Evolutionary conservation across 1,139 yeast species (phyloP), one percentile per base, ranked within the genome.

Genomic region (Debaryomyces nepalensis): DNA sequence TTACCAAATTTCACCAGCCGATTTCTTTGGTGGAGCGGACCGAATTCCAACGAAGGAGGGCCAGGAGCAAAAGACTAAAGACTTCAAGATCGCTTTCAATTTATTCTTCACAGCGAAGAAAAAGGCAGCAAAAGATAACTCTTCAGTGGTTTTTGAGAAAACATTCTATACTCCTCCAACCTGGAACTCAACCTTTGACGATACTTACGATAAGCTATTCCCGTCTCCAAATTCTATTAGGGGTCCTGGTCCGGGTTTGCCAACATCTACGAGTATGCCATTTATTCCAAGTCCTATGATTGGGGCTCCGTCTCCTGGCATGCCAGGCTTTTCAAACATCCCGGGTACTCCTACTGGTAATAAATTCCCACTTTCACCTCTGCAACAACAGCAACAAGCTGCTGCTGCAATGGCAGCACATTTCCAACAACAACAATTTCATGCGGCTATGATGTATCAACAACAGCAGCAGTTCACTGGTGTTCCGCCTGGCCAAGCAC

Each of bases 121-220:
- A 19, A 70, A 66, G 29, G 64, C 66, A 42, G 60, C 63, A 27
- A 67, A 65, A n/a, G 63, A 59, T 9, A 61, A 63, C 9, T 49
- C 55, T 41, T 60, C 60, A 48, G 57, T 61, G 40, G 54, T 52
- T 40, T 64, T 52, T 47, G 93, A 84, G 51, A 79, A 74, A 51
- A 82, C 95, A 1, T 88, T 77, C 61, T 73, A 75, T 36, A 84
- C 95, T 0, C 84, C 89, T 4, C 96, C 96, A 40, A 84, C 93
- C 0, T 88, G 96, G 96, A 71, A 73, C 21, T 69, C 75, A 16
- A 81, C 84, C 3, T 64, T 75, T 19, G 85, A 81, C 37, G 80
- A 74, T 42, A 69, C 82, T 2, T 76, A 79, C 58, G 73, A 68
- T 43, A 62, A 64, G 18, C 58, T 77, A 40, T 79, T 79, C 63